Evolutionary conservation across 1,284 basidiomycete genomes (phyloP).

Genomic region (Ceratobasidium sp.): DNA sequence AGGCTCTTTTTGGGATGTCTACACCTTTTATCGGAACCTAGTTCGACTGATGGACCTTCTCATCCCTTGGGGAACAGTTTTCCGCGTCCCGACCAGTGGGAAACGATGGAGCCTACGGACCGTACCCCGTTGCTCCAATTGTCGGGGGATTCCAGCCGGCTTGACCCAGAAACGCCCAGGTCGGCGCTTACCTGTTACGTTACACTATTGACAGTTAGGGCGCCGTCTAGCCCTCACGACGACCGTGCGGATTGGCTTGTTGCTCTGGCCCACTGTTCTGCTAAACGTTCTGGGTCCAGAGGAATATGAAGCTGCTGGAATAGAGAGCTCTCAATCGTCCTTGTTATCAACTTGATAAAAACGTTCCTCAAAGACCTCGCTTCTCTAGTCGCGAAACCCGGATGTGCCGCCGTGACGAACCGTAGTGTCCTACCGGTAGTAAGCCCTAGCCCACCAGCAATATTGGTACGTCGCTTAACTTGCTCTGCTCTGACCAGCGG

Average conservation of each 20-base stretch:
- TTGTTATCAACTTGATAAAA: constrained; percentile 57
- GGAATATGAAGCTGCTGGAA: constrained; percentile 85
- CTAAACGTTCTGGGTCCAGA: constrained; percentile 57
- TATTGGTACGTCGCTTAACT: constrained; percentile 72
- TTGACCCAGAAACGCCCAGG: background rate
- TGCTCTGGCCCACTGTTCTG: constrained; percentile 5
- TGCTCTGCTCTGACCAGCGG: background rate
- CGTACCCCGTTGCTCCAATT: no score
- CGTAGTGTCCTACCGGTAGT: constrained; percentile 83
- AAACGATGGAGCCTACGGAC: no score
- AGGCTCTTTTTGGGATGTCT: no score
- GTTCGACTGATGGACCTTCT: no score
- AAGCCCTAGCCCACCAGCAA: constrained; percentile 69
- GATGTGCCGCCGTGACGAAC: constrained; percentile 73
- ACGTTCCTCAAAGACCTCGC: constrained; percentile 56
- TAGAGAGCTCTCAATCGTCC: constrained; percentile 74
- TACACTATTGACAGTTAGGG: background rate
- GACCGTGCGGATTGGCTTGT: background rate
- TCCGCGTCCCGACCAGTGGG: no score
- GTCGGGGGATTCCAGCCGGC: no score
- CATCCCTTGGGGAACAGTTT: no score
- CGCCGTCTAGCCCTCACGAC: background rate
- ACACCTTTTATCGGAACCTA: no score
- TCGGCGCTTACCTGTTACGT: background rate
- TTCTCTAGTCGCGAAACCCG: constrained; percentile 47